These are phyloP conservation scores for Kalmusia sp. DNA, from an alignment of 2,329 filamentous ascomycete species.

Conservation along the genomic window DNA sequence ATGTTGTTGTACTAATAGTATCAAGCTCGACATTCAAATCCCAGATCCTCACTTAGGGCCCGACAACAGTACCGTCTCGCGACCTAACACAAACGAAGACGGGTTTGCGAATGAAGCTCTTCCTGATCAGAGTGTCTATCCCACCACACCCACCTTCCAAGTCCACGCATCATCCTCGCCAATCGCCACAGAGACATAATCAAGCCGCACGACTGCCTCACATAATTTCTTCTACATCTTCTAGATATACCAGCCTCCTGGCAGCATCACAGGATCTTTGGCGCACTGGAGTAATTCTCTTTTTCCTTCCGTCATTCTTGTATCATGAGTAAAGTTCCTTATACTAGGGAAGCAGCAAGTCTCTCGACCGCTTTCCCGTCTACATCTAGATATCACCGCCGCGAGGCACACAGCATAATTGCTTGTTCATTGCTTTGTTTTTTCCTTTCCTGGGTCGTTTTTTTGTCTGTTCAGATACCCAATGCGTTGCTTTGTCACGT, in stretches of 20 bases:
- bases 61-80: constrained; percentile 32
- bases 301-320: background rate
- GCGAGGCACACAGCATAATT: constrained; percentile 6
- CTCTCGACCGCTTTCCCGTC: background rate
- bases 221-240: background rate
- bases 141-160: constrained; percentile 37
- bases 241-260: background rate
- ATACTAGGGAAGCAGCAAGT: background rate
- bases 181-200: constrained; percentile 25
- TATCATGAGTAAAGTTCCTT: background rate
- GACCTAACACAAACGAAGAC: constrained; percentile 37
- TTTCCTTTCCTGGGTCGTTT: background rate
- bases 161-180: constrained; percentile 33
- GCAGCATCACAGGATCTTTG: background rate
- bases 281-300: background rate
- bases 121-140: constrained; percentile 27
- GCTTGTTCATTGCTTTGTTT: background rate
- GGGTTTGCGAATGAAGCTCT: constrained; percentile 14
- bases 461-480: constrained; percentile 2
- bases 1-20: constrained; percentile 18
- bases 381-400: constrained; percentile 1
- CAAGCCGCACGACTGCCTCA: background rate
- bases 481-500: background rate
- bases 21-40: constrained; percentile 79
- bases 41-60: constrained; percentile 73